Base-by-base conservation (phyloP, 371 early-diverging fungal species). In the Lichtheimia ornata region DNA sequence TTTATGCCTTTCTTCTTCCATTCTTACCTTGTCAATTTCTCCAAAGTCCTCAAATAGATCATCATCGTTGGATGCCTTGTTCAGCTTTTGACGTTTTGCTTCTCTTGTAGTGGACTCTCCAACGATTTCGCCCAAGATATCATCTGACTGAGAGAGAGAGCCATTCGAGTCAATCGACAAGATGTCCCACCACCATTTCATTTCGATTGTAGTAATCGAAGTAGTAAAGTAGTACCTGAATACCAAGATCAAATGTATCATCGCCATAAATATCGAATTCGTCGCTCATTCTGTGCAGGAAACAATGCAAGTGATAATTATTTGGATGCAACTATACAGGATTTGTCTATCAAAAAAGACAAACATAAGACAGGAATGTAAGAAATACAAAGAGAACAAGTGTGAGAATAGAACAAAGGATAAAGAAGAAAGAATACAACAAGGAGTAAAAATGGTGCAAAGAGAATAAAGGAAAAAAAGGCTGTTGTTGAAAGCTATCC, bases 221-320 rank as follows among this genome's bases (percentile, higher is more conserved):
- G 40, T 24, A 28, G n/a, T n/a, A 9, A 5, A 50, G 55, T 24
- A 30, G 22, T 63, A 72, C 76, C 61, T 73, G 68, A 51, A 62
- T 53, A 22, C 56, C 62, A 15, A 47, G 28, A 52, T 41, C 73
- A 63, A 74, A 74, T n/a, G 67, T 70, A 35, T 76, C 75, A 55
- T 80, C 80, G 40, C 76, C 69, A 58, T 80, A 80, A 53, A 80
- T 74, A 69, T 80, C 80, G 58, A 74, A 73, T 61, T 74, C 75
- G 62, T 61, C 61, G 13, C 50, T 24, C 61, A 61, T 61, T 22
- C 41, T 42, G 56, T 25, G 22, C 40, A 56, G 12, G 40, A n/a
- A 56, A 44, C 41, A 22, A 13, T 53, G 53, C 40, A 30, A 50
- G 35, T 47, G 47, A 47, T 47, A 18, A 47, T 47, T 17, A 7